Evolutionary conservation across 1,284 basidiomycete genomes (phyloP), one percentile per base, ranked within the genome.

Genomic region (Cutaneotrichosporon cutaneum): DNA sequence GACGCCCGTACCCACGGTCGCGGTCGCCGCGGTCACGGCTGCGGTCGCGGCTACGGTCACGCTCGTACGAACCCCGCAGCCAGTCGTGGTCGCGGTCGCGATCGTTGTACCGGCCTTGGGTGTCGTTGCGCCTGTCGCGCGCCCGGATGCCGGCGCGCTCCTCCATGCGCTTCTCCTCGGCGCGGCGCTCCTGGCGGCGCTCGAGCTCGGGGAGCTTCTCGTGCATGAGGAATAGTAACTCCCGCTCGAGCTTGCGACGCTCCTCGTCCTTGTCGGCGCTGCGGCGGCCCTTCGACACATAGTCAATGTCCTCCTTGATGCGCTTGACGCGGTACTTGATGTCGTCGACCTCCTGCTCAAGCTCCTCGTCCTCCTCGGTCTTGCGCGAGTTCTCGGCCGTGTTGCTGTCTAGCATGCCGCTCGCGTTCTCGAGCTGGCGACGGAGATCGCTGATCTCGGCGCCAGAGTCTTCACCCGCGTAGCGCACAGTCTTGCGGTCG

Each of bases 301-400:
- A 93, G 53, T 97, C 94, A 51, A 99, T 83, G 77, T 99, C 95
- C 66, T 97, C 93, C 76, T 93, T 89, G 10, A 99, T 85, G 22
- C 94, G 83, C 72, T 88, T 87, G 59, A 97, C 92, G 39, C 89
- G 86, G 75, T 91, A 91, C 59, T 88, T 88, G 39, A 99, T 81
- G 69, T 95, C 92, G 10, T 90, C 87, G 81, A 97, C 85, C 80
- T 98, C 95, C 59, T 88, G 84, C 65, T 96, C 91, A 18, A 99
- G 83, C 58, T 85, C 88, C 64, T 96, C 93, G 70, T 97, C 94
- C 66, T 94, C 90, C 11, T 83, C 85, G 0, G 87, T 87, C 45
- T 85, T 82, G 1, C 83, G 76, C 0, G 83, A 83, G 59, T 86
- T 87, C 36, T 83, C 85, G 35, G 87, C 86, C 2, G 86, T 82